Evolutionary conservation across 331 rosid genomes (phyloP), one percentile per base, ranked within the genome.

Genomic region (Saraca asoca): DNA sequence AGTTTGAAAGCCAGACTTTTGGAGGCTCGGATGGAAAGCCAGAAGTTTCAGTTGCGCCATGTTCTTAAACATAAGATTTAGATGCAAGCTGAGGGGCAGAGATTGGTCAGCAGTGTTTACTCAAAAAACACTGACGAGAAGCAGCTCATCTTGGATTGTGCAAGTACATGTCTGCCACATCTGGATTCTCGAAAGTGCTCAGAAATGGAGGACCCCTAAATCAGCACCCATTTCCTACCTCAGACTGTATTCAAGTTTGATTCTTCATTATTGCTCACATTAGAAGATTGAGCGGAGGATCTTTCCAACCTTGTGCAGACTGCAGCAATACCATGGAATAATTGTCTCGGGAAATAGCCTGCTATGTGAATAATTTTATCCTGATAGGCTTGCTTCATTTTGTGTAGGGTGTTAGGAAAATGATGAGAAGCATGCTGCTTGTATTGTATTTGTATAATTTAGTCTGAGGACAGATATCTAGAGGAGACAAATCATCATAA

Each of bases 1-100:
- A 88, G 97, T 59, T 82, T 91, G 80, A 91, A 88, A 83, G 84
- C 95, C n/a, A 85, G 70, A 82, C 95, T 91, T 56, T 24, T 91
- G 73, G 97, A 91, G 78, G 95, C 97, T 19, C 88, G 91, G 78
- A 74, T 87, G 80, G 97, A 90, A 62, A 82, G 80, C 72, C 97
- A 88, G 68, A 90, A 83, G 75, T 65, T 90, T 57, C 97, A 90
- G 67, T 48, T 90, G 74, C 89, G 94, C 38, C 94, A 91, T 54
- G 95, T 88, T 45, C 97, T 91, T 70, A 88, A 86, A 58, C 95
- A 88, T 66, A 88, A 85, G 90, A 68, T 74, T 75, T 87, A 84
- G 85, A 35, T 55, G 35, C 66, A 67, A 71, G 38, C 66, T 2
- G 42, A 43, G 38, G 55, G 68, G 64, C 69, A 62, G 56, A 62